Base-by-base conservation (phyloP, 331 rosid species). In the Stylosanthes scabra region DNA sequence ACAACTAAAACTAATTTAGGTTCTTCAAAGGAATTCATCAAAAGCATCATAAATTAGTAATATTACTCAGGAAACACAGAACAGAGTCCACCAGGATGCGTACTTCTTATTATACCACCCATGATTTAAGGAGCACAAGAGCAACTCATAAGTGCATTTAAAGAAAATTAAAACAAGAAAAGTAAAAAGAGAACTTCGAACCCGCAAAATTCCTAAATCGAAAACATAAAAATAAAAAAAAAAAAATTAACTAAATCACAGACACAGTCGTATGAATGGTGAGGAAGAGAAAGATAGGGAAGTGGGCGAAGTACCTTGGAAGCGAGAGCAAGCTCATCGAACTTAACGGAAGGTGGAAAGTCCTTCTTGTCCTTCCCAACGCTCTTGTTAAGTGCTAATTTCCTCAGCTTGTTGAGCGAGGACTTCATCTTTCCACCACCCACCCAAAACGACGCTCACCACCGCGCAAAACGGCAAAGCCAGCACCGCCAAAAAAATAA, bases 301-400 rank as follows among this genome's bases (percentile, higher is more conserved):
- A 74, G 71, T 29, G 14, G 28, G 29, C 44, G 14, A 28, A 47
- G 71, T 55, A 92, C 98, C 96, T 86, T 76, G 29, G 92, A 70
- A 65, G 91, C 98, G 71, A 80, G 89, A 74, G 90, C 95, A 49
- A 92, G 94, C 67, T 90, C 96, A 28, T 92, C 91, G 60, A 87
- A 75, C 87, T 83, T 85, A 8, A 72, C 72, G 60, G 86, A 46
- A 13, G 93, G 89, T 11, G 79, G 93, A 70, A 87, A 47, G 66
- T 82, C 85, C 29, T 67, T 72, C 85, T 88, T 88, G 7, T 88
- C 91, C 77, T 90, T 92, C 34, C 65, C 54, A 71, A 72, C 74
- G 80, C 25, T 81, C 85, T 84, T 92, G 82, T 79, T 79, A 44
- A 90, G 91, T 67, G 88, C 88, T 50, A 92, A 86, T 85, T 76